Conservation (phyloP, 352 stramenopile genomes). For the Globisporangium ultimum region DNA sequence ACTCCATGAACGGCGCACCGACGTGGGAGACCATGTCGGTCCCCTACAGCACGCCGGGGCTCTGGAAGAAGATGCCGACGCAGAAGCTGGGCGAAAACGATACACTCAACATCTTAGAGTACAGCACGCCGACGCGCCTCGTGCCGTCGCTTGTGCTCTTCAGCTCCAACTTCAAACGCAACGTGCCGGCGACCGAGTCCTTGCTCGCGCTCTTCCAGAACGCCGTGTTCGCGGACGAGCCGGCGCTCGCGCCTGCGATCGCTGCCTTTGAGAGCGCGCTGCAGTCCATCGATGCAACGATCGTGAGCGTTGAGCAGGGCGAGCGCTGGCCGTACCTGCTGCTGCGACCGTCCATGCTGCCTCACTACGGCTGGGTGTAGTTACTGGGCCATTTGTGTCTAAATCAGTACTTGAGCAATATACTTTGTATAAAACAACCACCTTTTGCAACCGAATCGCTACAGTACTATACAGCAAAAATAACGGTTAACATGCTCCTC, state of each 20-base stretch:
- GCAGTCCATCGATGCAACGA: slow-evolving; percentile 23
- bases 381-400: not conserved
- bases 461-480: too few relatives aligned
- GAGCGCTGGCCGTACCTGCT: slow-evolving; percentile 29
- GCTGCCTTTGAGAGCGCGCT: slow-evolving; percentile 21
- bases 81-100: slow-evolving; percentile 21
- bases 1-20: slow-evolving; percentile 49
- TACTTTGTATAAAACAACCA: too few relatives aligned
- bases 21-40: slow-evolving; percentile 39
- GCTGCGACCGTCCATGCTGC: slow-evolving; percentile 24
- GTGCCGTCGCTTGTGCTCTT: slow-evolving; percentile 25
- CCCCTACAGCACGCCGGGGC: slow-evolving; percentile 35
- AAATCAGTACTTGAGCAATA: too few relatives aligned
- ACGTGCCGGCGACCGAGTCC: slow-evolving; percentile 23
- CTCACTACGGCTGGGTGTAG: slow-evolving; percentile 38
- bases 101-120: slow-evolving; percentile 24
- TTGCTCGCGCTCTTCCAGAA: slow-evolving; percentile 22
- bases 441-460: too few relatives aligned
- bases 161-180: slow-evolving; percentile 29
- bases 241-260: slow-evolving; percentile 19
- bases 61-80: slow-evolving; percentile 39
- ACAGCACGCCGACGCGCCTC: slow-evolving; percentile 23
- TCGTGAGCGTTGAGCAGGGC: slow-evolving; percentile 19
- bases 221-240: slow-evolving; percentile 23
- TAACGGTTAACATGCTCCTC: too few relatives aligned